phyloP scores from a whole-genome alignment of 2,329 filamentous ascomycete species.

The Aspergillus terreus region DNA sequence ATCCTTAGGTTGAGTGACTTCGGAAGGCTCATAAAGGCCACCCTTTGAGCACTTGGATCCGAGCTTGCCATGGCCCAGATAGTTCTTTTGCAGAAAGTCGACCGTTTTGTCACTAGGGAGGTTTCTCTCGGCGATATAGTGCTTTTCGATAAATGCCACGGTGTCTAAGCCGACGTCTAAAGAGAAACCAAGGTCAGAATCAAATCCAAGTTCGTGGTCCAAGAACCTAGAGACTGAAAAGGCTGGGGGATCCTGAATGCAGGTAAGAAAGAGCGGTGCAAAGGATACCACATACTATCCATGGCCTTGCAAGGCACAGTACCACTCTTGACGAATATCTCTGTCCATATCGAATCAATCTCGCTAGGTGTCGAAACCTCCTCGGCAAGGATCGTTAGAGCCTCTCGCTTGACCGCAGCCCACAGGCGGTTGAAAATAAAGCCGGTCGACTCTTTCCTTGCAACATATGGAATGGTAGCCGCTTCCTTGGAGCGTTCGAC shows the following conservation, averaged over 20 bases:
- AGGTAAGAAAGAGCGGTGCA: neutral
- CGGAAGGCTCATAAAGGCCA: neutral
- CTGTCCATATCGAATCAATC: conserved; percentile 47
- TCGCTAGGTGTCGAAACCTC: conserved; percentile 48
- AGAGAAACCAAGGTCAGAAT: neutral
- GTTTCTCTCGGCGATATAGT: conserved; percentile 51
- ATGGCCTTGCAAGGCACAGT: conserved; percentile 41
- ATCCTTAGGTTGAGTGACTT: neutral
- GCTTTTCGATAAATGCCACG: conserved; percentile 51
- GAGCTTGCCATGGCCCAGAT: conserved; percentile 46
- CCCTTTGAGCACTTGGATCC: conserved; percentile 41
- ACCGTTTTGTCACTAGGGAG: conserved; percentile 40
- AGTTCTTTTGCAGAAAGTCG: conserved; percentile 45
- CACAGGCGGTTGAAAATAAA: conserved; percentile 57
- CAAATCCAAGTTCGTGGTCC: neutral
- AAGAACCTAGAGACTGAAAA: neutral
- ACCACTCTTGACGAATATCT: conserved; percentile 34
- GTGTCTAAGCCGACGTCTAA: conserved; percentile 50
- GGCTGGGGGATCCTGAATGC: no score
- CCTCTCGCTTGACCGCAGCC: conserved; percentile 55
- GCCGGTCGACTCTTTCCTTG: conserved; percentile 48
- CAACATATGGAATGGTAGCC: conserved; percentile 42
- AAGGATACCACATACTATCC: conserved; percentile 32
- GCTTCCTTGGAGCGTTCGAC: conserved; percentile 37
- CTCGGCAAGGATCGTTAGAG: conserved; percentile 48